phyloP scores from a whole-genome alignment of 2,329 filamentous ascomycete species.

The Blastomyces percursus region DNA sequence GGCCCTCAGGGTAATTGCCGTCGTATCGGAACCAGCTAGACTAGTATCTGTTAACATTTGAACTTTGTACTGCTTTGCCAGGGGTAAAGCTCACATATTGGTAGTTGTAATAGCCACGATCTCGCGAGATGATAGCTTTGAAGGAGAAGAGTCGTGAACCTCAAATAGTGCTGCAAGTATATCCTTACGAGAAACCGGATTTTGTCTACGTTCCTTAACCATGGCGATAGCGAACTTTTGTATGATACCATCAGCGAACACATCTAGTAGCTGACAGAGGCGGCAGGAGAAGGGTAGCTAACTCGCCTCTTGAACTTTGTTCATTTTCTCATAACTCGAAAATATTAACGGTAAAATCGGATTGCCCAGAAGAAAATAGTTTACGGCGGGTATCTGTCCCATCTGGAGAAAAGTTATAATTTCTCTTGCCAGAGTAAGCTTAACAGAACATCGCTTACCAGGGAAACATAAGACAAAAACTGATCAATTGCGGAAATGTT shows the following conservation, averaged over 20 bases:
- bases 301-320: neutral
- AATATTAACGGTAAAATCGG: neutral
- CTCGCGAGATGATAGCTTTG: neutral
- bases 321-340: neutral
- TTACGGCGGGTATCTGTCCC: neutral
- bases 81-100: neutral
- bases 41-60: slow-evolving; percentile 31
- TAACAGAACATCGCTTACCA: neutral
- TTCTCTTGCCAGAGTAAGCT: neutral
- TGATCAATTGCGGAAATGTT: neutral
- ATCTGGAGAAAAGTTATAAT: neutral
- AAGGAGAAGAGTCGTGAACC: neutral
- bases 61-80: neutral
- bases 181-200: neutral
- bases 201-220: neutral
- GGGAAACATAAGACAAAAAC: neutral
- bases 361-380: neutral
- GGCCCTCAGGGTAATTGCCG: slow-evolving; percentile 11
- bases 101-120: neutral
- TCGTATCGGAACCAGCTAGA: slow-evolving; percentile 20
- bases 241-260: neutral
- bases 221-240: neutral
- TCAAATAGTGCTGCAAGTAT: neutral
- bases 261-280: no score
- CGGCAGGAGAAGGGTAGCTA: neutral